Evolutionary conservation across 225 moss, liverwort and hornwort species (phyloP).

Genomic region (Bryum argenteum): DNA sequence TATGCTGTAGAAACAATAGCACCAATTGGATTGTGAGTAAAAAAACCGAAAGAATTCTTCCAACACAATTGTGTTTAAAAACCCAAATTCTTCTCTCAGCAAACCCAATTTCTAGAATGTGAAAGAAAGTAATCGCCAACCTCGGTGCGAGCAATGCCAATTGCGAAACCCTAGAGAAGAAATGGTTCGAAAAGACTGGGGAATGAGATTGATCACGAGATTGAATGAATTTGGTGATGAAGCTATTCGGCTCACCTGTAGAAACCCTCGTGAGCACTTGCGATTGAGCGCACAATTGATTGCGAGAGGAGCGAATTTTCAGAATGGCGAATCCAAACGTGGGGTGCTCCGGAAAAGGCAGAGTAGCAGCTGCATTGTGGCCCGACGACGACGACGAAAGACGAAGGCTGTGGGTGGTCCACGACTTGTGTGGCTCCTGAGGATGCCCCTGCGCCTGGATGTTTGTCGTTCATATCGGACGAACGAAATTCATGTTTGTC

Average conservation of each 20-base stretch:
- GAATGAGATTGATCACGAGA: too few species aligned
- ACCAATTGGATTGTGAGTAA: too few species aligned
- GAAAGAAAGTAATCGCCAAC: too few species aligned
- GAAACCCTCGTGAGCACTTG: background rate
- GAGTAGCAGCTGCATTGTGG: conserved; percentile 3
- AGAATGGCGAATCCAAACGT: conserved; percentile 22
- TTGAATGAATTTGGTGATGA: too few species aligned
- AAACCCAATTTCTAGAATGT: too few species aligned
- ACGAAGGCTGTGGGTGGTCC: conserved; percentile 1
- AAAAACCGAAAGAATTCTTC: too few species aligned
- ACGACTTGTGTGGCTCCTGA: conserved; percentile 33
- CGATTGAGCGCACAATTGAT: conserved; percentile 18
- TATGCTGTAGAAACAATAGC: conserved; percentile 32
- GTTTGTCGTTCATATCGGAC: conserved; percentile 19
- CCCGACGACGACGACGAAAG: conserved; percentile 14
- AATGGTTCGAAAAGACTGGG: too few species aligned
- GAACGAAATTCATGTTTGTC: background rate
- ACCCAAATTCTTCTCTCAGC: too few species aligned
- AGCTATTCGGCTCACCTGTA: too few species aligned
- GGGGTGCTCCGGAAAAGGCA: conserved; percentile 28
- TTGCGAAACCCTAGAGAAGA: too few species aligned
- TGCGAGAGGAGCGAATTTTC: background rate
- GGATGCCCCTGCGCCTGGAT: conserved; percentile 20
- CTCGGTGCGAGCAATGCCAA: too few species aligned
- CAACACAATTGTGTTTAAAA: too few species aligned